phyloP scores from a whole-genome alignment of 1,284 basidiomycete genomes.

The Cryptococcus neoformans region DNA sequence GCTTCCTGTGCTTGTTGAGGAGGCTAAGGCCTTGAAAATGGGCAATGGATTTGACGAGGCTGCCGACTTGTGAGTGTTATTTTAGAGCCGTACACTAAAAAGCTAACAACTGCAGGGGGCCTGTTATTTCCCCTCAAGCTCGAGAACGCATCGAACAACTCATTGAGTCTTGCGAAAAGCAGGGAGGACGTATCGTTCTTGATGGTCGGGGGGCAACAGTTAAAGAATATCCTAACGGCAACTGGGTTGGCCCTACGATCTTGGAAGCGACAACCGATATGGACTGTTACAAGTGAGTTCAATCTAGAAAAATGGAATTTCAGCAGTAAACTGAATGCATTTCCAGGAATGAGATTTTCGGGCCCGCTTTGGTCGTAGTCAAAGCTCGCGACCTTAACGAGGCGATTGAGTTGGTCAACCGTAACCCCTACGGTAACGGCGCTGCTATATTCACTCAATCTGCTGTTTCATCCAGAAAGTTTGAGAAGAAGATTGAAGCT shows the following conservation, averaged over 20 bases:
- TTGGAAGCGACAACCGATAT: conserved; percentile 78
- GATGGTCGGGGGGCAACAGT: conserved; percentile 76
- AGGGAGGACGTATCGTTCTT: conserved; percentile 84
- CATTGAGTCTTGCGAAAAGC: conserved; percentile 73
- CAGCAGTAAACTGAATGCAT: neutral
- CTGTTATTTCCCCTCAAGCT: conserved; percentile 85
- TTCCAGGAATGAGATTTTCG: conserved; percentile 89
- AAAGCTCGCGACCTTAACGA: conserved; percentile 84
- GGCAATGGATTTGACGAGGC: conserved; percentile 86
- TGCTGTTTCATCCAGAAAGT: conserved; percentile 92
- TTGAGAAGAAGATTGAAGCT: conserved; percentile 82
- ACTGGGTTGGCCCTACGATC: conserved; percentile 93
- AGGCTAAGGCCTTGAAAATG: conserved; percentile 76
- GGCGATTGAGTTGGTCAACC: conserved; percentile 84
- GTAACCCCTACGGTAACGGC: conserved; percentile 85
- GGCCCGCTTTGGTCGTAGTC: conserved; percentile 80
- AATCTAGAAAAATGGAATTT: conserved; percentile 18
- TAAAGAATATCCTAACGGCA: conserved; percentile 78
- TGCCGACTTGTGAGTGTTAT: conserved; percentile 71
- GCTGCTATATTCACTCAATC: conserved; percentile 97
- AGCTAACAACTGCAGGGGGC: conserved; percentile 60
- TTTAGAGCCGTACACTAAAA: neutral
- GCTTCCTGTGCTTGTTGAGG: conserved; percentile 82
- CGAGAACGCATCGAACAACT: conserved; percentile 73
- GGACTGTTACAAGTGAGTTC: conserved; percentile 73